These are phyloP conservation scores for Dillenia turbinata DNA, from an alignment of 164 flowering plant species.

Conservation along the genomic window DNA sequence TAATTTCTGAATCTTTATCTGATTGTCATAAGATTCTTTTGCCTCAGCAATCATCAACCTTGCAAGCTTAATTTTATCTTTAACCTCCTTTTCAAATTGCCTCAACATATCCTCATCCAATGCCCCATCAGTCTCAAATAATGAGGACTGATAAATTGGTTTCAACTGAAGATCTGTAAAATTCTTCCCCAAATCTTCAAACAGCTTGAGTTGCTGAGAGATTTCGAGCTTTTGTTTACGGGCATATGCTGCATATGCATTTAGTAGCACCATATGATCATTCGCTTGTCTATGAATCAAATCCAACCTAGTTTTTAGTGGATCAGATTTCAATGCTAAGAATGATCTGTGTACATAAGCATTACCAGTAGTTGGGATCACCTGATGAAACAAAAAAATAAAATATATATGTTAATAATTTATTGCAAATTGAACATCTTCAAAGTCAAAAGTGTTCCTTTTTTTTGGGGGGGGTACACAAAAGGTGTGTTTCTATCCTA, in stretches of 20 bases:
- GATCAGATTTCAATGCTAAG: slow-evolving; percentile 76
- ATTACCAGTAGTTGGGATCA: slow-evolving; percentile 32
- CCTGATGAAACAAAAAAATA: slow-evolving; percentile 17
- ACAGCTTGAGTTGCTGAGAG: slow-evolving; percentile 60
- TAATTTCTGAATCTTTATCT: slow-evolving; percentile 91
- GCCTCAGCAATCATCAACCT: slow-evolving; percentile 64
- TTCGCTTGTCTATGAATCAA: slow-evolving; percentile 75
- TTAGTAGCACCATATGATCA: slow-evolving; percentile 75
- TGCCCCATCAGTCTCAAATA: slow-evolving; percentile 52
- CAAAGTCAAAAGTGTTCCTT: too few species aligned
- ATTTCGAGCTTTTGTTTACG: slow-evolving; percentile 85
- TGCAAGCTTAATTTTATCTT: slow-evolving; percentile 71
- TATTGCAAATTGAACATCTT: too few species aligned
- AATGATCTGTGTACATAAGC: slow-evolving; percentile 68
- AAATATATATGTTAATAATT: not conserved
- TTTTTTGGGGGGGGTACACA: too few species aligned
- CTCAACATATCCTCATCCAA: slow-evolving; percentile 75
- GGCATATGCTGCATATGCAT: slow-evolving; percentile 84
- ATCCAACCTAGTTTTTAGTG: slow-evolving; percentile 69
- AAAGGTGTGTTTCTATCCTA: too few species aligned
- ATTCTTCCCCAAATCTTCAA: slow-evolving; percentile 66
- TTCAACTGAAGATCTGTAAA: slow-evolving; percentile 48
- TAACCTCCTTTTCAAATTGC: slow-evolving; percentile 92
- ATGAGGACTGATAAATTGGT: slow-evolving; percentile 33
- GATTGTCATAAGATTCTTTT: slow-evolving; percentile 90